Percentiles rank a stretch among this genome's conserved stretches.
Conservation (phyloP, 495 filamentous ascomycete genomes). For the Xylaria venustula region DNA sequence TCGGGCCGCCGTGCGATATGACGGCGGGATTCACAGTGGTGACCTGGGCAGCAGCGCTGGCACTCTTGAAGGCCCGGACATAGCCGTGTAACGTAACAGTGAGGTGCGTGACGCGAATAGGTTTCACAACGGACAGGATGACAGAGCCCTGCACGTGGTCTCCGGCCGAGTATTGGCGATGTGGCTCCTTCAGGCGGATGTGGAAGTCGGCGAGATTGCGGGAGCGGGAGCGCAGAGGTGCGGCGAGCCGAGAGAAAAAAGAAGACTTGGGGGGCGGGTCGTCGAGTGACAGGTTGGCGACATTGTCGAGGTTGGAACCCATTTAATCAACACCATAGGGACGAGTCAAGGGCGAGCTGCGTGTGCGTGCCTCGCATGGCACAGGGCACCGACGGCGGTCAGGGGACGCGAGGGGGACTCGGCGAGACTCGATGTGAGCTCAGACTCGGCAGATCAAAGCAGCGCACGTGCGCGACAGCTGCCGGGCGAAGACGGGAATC, state of each 20-base stretch:
- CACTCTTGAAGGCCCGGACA: conserved; percentile 82
- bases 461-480: conserved; percentile 10
- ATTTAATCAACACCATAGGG: conserved; percentile 28
- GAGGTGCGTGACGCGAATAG: conserved; percentile 85
- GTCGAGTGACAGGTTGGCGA: conserved; percentile 27
- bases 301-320: conserved; percentile 33
- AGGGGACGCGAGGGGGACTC: too few relatives aligned
- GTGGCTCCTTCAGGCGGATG: conserved; percentile 78
- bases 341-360: conserved; percentile 9
- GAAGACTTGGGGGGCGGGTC: conserved; percentile 39
- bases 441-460: not conserved
- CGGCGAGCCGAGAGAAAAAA: conserved; percentile 49
- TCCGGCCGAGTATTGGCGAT: conserved; percentile 74
- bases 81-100: conserved; percentile 84
- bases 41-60: conserved; percentile 62
- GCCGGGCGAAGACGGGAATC: not conserved
- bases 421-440: conserved; percentile 1
- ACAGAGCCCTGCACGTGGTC: conserved; percentile 70
- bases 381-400: conserved; percentile 17
- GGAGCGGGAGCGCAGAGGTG: conserved; percentile 58
- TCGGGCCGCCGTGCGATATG: conserved; percentile 42
- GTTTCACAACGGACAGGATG: conserved; percentile 74
- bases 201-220: conserved; percentile 82
- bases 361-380: conserved; percentile 31
- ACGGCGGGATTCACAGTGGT: conserved; percentile 43